A percentile compares a stretch with the other conserved stretches of the same genome.
These are phyloP conservation scores for Lipomyces yarrowii DNA, from an alignment of 1,139 yeast species.

Conservation along the genomic window DNA sequence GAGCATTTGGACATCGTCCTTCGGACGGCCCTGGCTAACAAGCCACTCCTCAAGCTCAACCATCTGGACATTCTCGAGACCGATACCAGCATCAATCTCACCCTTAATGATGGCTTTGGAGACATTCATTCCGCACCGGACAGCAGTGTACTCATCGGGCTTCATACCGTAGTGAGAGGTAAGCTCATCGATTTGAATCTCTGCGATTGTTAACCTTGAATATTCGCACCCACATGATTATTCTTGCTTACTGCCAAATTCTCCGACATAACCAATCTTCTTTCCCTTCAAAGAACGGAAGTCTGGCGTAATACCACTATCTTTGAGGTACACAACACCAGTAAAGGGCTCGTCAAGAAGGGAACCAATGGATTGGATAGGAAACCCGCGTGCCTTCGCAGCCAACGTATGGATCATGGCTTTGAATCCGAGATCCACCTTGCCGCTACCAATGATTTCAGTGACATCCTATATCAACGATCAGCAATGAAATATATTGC, in stretches of 20 bases:
- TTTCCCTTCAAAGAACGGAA: constrained; percentile 57
- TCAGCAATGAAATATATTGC: neutral
- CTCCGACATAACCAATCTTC: constrained; percentile 60
- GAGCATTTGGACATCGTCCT: constrained; percentile 56
- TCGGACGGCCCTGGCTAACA: constrained; percentile 50
- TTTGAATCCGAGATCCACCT: constrained; percentile 60
- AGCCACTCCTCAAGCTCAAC: constrained; percentile 59
- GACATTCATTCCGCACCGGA: constrained; percentile 63
- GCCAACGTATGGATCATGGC: constrained; percentile 66
- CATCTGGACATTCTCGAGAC: constrained; percentile 62
- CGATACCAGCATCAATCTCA: constrained; percentile 59
- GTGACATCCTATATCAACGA: constrained; percentile 51
- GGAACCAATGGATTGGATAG: constrained; percentile 59
- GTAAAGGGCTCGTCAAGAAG: constrained; percentile 62
- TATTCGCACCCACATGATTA: neutral
- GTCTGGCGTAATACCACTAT: constrained; percentile 55
- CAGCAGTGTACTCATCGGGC: constrained; percentile 60
- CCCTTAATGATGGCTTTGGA: constrained; percentile 60
- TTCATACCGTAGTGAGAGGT: constrained; percentile 59
- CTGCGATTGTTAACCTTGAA: neutral
- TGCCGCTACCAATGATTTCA: constrained; percentile 59
- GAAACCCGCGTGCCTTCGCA: constrained; percentile 61
- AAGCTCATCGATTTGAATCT: constrained; percentile 59
- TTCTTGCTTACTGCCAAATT: constrained; percentile 48
- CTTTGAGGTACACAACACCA: constrained; percentile 56